A percentile compares a stretch with the other conserved stretches of the same genome.
Evolutionary conservation across 1,284 basidiomycete genomes (phyloP).

Genomic region (Cerioporus squamosus): DNA sequence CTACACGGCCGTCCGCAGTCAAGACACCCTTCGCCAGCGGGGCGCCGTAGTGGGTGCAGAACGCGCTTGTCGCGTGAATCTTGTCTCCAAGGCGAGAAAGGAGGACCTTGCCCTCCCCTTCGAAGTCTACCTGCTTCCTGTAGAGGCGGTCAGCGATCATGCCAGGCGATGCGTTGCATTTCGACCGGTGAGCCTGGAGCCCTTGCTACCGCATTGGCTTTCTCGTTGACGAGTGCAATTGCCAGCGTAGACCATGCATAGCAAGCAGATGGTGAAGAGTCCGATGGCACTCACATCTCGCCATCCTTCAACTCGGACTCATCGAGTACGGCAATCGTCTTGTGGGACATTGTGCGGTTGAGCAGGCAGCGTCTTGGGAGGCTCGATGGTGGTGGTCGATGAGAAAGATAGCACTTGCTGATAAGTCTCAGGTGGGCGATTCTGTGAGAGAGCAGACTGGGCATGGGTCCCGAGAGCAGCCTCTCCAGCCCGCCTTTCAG

Average conservation of each 20-base stretch:
- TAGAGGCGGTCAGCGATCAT: not conserved
- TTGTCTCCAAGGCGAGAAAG: conserved; percentile 79
- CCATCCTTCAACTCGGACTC: conserved; percentile 75
- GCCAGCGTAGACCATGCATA: not conserved
- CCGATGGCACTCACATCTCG: conserved; percentile 58
- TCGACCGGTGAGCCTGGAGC: not conserved
- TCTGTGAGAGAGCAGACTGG: conserved; percentile 20
- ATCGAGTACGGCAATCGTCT: conserved; percentile 69
- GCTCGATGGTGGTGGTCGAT: conserved; percentile 9
- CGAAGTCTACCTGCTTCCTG: conserved; percentile 86
- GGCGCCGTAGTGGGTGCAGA: conserved; percentile 91
- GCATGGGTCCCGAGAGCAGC: conserved; percentile 11
- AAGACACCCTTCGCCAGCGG: conserved; percentile 86
- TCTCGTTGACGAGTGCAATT: not conserved
- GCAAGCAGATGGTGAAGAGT: not conserved
- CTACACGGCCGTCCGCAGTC: conserved; percentile 77
- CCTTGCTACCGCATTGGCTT: not conserved
- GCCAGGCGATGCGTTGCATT: not conserved
- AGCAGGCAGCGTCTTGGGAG: not conserved
- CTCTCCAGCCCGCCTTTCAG: not conserved
- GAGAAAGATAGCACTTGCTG: conserved; percentile 9
- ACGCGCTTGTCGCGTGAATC: conserved; percentile 80
- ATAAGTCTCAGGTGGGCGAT: conserved; percentile 8
- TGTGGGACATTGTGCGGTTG: conserved; percentile 41
- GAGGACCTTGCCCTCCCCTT: conserved; percentile 77